phyloP scores from a whole-genome alignment of 495 filamentous ascomycete genomes.

The Penicillium antarcticum region DNA sequence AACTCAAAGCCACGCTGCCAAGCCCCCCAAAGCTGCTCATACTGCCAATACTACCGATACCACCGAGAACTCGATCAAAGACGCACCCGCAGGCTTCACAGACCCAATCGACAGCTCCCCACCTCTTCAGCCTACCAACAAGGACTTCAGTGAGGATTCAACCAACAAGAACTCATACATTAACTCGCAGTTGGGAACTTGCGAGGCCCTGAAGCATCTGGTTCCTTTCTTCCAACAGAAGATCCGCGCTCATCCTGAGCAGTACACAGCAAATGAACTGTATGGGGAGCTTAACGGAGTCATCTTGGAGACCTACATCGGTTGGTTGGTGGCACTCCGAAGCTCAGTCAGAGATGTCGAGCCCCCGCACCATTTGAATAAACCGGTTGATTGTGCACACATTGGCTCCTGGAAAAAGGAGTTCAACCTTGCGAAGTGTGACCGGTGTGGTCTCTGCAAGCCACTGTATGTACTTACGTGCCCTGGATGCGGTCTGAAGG shows the following conservation, averaged over 20 bases:
- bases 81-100: too few relatives aligned
- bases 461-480: conserved; percentile 33
- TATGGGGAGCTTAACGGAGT: conserved; percentile 25
- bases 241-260: conserved; percentile 14
- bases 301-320: conserved; percentile 25
- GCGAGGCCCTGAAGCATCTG: conserved; percentile 14
- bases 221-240: conserved; percentile 25
- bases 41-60: too few relatives aligned
- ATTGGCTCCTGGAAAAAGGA: conserved; percentile 29
- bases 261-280: conserved; percentile 26
- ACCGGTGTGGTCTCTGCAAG: conserved; percentile 27
- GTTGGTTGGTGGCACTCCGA: conserved; percentile 23
- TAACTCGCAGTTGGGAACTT: background rate
- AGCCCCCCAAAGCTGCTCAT: too few relatives aligned
- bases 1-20: too few relatives aligned
- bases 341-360: conserved; percentile 6
- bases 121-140: too few relatives aligned
- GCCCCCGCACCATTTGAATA: background rate
- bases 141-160: too few relatives aligned
- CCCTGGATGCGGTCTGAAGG: conserved; percentile 27
- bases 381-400: conserved; percentile 23
- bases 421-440: conserved; percentile 19
- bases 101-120: too few relatives aligned
- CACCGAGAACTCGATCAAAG: too few relatives aligned
- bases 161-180: background rate